Conservation (phyloP, 345 rosid species). For the Nasturtium officinale region DNA sequence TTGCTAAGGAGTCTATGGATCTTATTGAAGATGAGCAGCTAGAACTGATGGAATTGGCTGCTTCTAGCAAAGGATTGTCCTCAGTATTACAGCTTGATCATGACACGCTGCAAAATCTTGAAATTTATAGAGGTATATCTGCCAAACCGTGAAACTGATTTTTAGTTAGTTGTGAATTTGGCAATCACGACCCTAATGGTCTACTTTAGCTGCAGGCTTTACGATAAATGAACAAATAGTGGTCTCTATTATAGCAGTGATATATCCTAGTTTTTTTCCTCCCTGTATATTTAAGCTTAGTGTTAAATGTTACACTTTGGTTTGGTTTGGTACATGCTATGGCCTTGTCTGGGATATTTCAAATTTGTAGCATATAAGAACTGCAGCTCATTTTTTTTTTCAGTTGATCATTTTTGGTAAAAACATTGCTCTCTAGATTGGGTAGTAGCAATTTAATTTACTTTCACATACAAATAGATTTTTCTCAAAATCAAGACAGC, state of each 20-base stretch:
- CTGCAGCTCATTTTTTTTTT: background rate
- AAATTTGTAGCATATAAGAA: constrained; percentile 23
- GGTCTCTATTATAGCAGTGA: background rate
- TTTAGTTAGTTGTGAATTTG: constrained; percentile 20
- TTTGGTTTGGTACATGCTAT: constrained; percentile 19
- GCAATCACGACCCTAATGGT: constrained; percentile 2
- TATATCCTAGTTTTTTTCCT: background rate
- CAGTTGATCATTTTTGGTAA: background rate
- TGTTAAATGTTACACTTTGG: background rate
- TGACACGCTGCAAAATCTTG: constrained; percentile 80
- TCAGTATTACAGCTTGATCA: constrained; percentile 83
- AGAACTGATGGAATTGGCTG: constrained; percentile 98
- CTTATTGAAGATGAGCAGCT: constrained; percentile 98
- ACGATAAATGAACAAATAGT: background rate
- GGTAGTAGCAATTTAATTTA: background rate
- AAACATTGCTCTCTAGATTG: constrained; percentile 1
- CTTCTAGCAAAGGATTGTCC: constrained; percentile 74
- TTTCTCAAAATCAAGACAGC: constrained; percentile 7
- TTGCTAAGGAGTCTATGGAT: constrained; percentile 98
- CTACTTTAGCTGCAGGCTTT: constrained; percentile 18
- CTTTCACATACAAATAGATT: background rate
- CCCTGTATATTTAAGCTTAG: background rate
- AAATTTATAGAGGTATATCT: constrained; percentile 72
- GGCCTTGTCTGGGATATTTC: constrained; percentile 12
- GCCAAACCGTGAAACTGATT: constrained; percentile 8